Base-by-base conservation (phyloP, 2,329 filamentous ascomycete species). In the Fusarium protoensiforme region DNA sequence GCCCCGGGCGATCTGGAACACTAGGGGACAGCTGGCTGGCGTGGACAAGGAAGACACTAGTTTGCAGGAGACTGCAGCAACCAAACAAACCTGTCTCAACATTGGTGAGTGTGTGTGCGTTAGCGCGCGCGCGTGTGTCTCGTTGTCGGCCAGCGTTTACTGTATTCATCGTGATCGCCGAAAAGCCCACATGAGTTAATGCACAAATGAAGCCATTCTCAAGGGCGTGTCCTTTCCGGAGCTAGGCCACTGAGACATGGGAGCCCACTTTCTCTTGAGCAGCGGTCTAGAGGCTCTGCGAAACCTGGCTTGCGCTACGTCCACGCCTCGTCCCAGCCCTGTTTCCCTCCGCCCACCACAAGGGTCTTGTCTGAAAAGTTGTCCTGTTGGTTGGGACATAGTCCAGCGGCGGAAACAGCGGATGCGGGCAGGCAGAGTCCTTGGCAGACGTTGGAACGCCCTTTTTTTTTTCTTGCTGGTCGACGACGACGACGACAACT, bases 281-380 rank as follows among this genome's bases (percentile, higher is more conserved):
- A 54, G 29, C n/a, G 53, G 18, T 24, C 20, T 8, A 39, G 39
- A 35, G 27, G 63, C 63, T 68, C 63, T 68, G 63, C 56, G 46
- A 36, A 54, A 24, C 51, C 38, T 31, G 39, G 20, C 20, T 35
- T 20, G 54, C 39, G 31, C 29, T 61, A 61, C 31, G 9, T 24
- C n/a, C 38, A 60, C 46, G 46, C 46, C 46, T 51, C 24, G 43
- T 51, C 41, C 20, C 10, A 51, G 46, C 46, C 46, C 24, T 51
- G 46, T 29, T 51, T 29, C 24, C 29, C 7, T 22, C 43, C 16
- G 24, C 43, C 43, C 24, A 13, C 31, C 31, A 48, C 24, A 48
- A n/a, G 9, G 8, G 41, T 22, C 41, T 46, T 46, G 22, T 27
- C 41, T 46, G 41, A 18, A 46, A 46, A 46, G 9, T 14, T 22